A percentile compares a stretch with the other conserved stretches of the same genome.
These are phyloP conservation scores for Mortierella sp. DNA, from an alignment of 371 early-diverging fungal species.

Conservation along the genomic window DNA sequence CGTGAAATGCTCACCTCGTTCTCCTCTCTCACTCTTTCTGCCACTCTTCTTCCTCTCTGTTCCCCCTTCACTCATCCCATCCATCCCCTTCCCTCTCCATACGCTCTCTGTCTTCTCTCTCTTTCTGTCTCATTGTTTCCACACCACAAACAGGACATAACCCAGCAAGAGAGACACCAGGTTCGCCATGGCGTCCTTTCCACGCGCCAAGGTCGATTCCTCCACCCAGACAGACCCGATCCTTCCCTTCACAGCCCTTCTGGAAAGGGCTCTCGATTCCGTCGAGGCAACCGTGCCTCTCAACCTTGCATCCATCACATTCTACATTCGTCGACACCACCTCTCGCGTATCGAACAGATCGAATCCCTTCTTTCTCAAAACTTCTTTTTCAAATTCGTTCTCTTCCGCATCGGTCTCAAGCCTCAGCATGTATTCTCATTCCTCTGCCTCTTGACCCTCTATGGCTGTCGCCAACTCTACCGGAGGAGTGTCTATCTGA, in stretches of 20 bases:
- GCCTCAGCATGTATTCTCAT: slow-evolving; percentile 45
- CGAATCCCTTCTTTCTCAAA: slow-evolving; percentile 38
- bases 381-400: slow-evolving; percentile 36
- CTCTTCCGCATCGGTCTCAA: slow-evolving; percentile 44
- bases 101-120: no score
- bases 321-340: slow-evolving; percentile 53
- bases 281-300: slow-evolving; percentile 52
- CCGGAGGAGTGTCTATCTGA: slow-evolving; percentile 34
- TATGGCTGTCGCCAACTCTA: slow-evolving; percentile 50
- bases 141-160: background rate
- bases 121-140: background rate
- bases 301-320: slow-evolving; percentile 51
- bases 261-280: slow-evolving; percentile 44
- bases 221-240: slow-evolving; percentile 53
- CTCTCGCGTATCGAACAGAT: slow-evolving; percentile 52
- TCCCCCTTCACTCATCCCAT: background rate
- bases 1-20: no score
- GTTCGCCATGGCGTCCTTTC: slow-evolving; percentile 41
- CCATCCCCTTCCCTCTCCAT: no score
- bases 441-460: slow-evolving; percentile 25
- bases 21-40: background rate
- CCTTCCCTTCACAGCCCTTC: slow-evolving; percentile 49
- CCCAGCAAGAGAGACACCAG: background rate
- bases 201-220: slow-evolving; percentile 52
- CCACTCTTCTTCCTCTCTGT: background rate